These are phyloP conservation scores for Nakazawaea anatomiae DNA, from an alignment of 805 yeast genomes.

Conservation along the genomic window DNA sequence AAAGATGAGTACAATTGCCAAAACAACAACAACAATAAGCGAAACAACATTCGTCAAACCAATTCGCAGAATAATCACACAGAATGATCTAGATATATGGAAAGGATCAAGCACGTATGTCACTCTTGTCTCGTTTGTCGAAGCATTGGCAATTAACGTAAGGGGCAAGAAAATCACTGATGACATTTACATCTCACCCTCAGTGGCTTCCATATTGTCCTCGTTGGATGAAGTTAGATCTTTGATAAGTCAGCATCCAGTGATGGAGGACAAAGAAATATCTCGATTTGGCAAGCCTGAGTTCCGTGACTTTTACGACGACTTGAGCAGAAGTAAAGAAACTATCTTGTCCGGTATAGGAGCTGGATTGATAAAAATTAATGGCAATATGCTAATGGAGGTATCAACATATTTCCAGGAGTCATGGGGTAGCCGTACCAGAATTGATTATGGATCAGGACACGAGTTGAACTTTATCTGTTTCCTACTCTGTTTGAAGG, in stretches of 20 bases:
- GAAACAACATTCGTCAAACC: conserved; percentile 2
- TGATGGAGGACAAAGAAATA: conserved; percentile 49
- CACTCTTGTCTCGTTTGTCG: conserved; percentile 49
- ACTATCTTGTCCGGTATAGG: conserved; percentile 17
- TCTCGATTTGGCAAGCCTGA: conserved; percentile 91
- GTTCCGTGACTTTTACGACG: conserved; percentile 78
- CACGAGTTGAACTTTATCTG: conserved; percentile 85
- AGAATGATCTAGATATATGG: conserved; percentile 62
- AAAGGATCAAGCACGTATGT: conserved; percentile 40
- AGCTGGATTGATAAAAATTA: conserved; percentile 10
- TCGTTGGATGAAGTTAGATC: conserved; percentile 40
- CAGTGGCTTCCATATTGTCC: conserved; percentile 27
- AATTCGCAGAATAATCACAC: conserved; percentile 39
- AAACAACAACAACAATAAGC: not conserved
- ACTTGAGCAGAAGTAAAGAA: conserved; percentile 29
- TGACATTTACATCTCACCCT: conserved; percentile 28
- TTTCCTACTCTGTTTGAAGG: conserved; percentile 50
- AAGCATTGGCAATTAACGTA: conserved; percentile 56
- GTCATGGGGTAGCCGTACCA: conserved; percentile 75
- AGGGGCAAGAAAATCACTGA: conserved; percentile 52
- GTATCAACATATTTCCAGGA: conserved; percentile 54
- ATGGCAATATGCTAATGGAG: conserved; percentile 30
- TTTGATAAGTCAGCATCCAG: conserved; percentile 56
- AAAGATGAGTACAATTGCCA: not conserved
- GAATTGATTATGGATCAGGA: conserved; percentile 97